These are phyloP conservation scores for Chlamydomonas incerta DNA, from an alignment of 139 green algal species.

Conservation along the genomic window DNA sequence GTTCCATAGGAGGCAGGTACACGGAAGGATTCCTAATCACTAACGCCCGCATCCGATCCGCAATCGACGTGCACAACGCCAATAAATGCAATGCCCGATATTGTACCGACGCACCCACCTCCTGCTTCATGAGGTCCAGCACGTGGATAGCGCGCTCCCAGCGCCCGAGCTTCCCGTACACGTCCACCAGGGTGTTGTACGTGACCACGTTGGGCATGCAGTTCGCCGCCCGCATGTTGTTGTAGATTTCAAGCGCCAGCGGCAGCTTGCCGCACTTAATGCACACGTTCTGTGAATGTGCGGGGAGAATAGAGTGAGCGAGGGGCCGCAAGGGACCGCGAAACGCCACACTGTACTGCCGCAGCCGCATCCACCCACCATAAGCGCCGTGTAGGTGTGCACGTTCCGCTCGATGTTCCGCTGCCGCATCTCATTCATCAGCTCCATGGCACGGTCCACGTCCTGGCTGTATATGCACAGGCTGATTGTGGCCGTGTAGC, in stretches of 20 bases:
- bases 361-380: slow-evolving; percentile 40
- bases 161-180: slow-evolving; percentile 82
- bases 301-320: too few species aligned
- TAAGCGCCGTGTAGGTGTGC: slow-evolving; percentile 87
- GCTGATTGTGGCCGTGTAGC: slow-evolving; percentile 86
- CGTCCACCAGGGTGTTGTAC: slow-evolving; percentile 75
- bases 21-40: too few species aligned
- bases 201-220: slow-evolving; percentile 71
- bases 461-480: slow-evolving; percentile 81
- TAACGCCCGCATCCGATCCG: too few species aligned
- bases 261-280: slow-evolving; percentile 81
- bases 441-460: slow-evolving; percentile 80
- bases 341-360: too few species aligned
- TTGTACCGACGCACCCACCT: too few species aligned
- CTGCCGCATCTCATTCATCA: slow-evolving; percentile 78
- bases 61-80: too few species aligned
- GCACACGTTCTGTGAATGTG: slow-evolving; percentile 74
- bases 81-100: background rate
- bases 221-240: slow-evolving; percentile 67
- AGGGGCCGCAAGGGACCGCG: too few species aligned
- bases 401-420: slow-evolving; percentile 81
- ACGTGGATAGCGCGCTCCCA: slow-evolving; percentile 73
- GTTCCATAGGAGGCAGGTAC: too few species aligned
- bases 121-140: slow-evolving; percentile 61
- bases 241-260: slow-evolving; percentile 77